Conservation (phyloP, 2,329 filamentous ascomycete genomes). For the Fusarium tjaetaba region DNA sequence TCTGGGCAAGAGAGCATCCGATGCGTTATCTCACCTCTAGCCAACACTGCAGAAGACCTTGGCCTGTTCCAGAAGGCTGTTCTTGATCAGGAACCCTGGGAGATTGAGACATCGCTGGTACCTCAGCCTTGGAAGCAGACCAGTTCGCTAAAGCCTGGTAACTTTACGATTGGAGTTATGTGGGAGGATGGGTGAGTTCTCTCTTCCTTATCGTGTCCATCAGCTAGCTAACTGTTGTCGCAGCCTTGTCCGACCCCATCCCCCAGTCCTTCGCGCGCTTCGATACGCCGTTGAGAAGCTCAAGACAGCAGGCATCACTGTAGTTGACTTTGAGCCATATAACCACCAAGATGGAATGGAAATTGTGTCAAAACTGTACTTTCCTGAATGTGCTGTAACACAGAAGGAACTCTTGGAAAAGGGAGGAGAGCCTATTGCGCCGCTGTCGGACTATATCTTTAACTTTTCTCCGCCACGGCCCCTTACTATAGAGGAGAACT, state of each 20-base stretch:
- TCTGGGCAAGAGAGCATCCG: neutral
- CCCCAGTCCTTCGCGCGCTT: neutral
- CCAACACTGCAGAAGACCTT: neutral
- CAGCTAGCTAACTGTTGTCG: fast-evolving
- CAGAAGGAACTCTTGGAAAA: neutral
- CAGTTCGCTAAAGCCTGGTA: neutral
- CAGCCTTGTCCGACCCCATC: neutral
- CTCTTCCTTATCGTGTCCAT: fast-evolving
- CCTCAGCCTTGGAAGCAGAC: neutral
- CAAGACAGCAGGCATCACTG: neutral
- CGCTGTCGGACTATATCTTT: neutral
- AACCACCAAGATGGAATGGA: neutral
- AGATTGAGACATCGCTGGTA: neutral
- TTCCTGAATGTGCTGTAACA: neutral
- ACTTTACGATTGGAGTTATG: neutral
- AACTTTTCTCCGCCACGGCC: neutral
- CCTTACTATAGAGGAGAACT: neutral
- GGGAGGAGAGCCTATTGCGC: neutral
- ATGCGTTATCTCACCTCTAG: neutral
- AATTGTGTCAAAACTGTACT: neutral
- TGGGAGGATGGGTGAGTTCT: neutral
- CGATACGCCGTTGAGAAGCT: neutral
- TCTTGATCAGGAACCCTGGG: neutral
- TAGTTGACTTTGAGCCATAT: neutral
- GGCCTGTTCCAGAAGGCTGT: neutral